A percentile compares a stretch with the other conserved stretches of the same genome.
phyloP scores from a whole-genome alignment of 768 basidiomycete genomes.

The Russula griseocarnosa region DNA sequence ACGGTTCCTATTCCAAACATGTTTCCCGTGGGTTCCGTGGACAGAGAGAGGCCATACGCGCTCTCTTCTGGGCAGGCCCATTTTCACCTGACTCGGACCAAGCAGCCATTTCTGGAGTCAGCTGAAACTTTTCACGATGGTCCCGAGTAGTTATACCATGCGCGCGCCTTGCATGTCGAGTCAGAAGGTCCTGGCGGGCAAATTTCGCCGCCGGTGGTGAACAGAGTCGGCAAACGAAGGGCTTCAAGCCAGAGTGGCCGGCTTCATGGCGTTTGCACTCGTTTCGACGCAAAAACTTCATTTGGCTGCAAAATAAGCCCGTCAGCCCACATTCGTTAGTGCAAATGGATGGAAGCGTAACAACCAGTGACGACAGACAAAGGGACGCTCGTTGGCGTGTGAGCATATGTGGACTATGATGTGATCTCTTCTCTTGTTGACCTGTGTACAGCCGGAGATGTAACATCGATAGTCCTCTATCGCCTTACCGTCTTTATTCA shows the following conservation, averaged over 20 bases:
- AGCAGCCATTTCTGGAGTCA: constrained; percentile 22
- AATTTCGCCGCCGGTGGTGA: constrained; percentile 45
- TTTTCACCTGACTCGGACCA: constrained; percentile 32
- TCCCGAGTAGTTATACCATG: constrained; percentile 38
- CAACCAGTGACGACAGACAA: constrained; percentile 61
- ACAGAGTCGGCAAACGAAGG: constrained; percentile 57
- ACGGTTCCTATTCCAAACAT: constrained; percentile 12
- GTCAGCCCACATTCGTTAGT: constrained; percentile 21
- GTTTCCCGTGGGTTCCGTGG: not conserved
- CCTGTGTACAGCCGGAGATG: constrained; percentile 58
- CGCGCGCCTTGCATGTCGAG: constrained; percentile 57
- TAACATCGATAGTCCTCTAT: constrained; percentile 65
- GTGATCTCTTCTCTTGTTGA: constrained; percentile 69
- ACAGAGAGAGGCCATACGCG: constrained; percentile 7
- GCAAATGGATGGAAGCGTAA: not conserved
- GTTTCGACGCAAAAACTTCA: constrained; percentile 68
- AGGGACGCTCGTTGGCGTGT: constrained; percentile 66
- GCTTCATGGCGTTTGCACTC: constrained; percentile 74
- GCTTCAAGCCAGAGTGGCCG: constrained; percentile 55
- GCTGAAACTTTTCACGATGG: constrained; percentile 37
- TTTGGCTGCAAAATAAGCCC: constrained; percentile 41
- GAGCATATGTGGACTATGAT: constrained; percentile 71
- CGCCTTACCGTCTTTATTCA: constrained; percentile 54
- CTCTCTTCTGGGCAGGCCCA: constrained; percentile 12
- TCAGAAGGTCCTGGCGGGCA: constrained; percentile 64